Evolutionary conservation across 2,329 filamentous ascomycete genomes (phyloP).

Genomic region (Botrytis aclada): DNA sequence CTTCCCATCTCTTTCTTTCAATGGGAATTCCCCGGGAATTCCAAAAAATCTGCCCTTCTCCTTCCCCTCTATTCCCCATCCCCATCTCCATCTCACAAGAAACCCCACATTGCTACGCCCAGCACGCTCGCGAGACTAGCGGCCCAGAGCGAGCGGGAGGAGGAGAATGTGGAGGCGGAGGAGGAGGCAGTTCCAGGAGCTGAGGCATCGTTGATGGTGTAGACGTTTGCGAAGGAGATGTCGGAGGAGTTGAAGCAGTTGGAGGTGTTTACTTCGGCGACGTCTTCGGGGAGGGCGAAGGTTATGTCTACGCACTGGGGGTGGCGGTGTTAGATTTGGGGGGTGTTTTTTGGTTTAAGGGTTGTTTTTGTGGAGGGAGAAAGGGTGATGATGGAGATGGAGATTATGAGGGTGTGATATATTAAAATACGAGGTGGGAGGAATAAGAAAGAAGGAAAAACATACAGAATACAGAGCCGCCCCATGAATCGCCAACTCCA

Average conservation of each 20-base stretch:
- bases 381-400: background rate
- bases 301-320: conserved; percentile 91
- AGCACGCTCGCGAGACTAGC: background rate
- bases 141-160: background rate
- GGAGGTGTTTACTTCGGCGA: conserved; percentile 69
- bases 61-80: too few species aligned
- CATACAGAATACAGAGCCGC: conserved; percentile 61
- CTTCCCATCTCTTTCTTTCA: too few species aligned
- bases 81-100: background rate
- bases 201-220: conserved; percentile 52
- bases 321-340: background rate
- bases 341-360: conserved; percentile 16
- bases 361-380: background rate
- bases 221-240: conserved; percentile 50
- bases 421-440: background rate
- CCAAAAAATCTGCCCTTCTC: background rate
- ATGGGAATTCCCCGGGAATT: too few species aligned
- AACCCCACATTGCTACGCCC: background rate
- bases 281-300: conserved; percentile 76
- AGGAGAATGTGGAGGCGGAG: background rate
- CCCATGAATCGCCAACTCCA: conserved; percentile 80
- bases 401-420: background rate
- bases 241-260: conserved; percentile 79
- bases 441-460: conserved; percentile 6
- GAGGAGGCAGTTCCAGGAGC: conserved; percentile 9